Percentiles rank a stretch among this genome's conserved stretches.
These are phyloP conservation scores for Picochlorum sp. DNA, from an alignment of 139 green algal genomes.

Conservation along the genomic window DNA sequence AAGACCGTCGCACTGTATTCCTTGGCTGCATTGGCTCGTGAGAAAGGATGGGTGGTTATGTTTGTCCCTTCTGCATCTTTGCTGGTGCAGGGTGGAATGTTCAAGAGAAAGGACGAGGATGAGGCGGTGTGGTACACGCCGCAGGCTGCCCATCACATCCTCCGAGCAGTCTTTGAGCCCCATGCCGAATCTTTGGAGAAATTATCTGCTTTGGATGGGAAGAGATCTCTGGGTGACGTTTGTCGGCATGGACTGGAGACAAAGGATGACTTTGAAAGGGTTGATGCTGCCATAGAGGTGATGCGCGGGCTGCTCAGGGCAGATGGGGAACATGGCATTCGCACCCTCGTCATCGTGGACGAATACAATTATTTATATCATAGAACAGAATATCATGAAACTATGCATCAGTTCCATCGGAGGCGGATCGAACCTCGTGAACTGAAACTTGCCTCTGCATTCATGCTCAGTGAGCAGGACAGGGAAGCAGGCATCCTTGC, in stretches of 20 bases:
- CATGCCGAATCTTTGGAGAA: conserved; percentile 33
- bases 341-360: conserved; percentile 6
- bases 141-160: conserved; percentile 44
- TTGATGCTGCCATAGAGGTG: conserved; percentile 16
- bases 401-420: conserved; percentile 9
- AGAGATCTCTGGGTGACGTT: conserved; percentile 19
- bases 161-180: conserved; percentile 30
- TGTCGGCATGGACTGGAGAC: conserved; percentile 21
- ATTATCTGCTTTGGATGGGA: background rate
- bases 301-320: conserved; percentile 2
- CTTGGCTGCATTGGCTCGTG: conserved; percentile 46
- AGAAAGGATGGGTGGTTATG: conserved; percentile 47
- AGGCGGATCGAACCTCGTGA: background rate
- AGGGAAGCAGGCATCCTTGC: background rate
- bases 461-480: conserved; percentile 4
- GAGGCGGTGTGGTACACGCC: conserved; percentile 50
- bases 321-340: background rate
- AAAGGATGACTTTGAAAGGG: conserved; percentile 11
- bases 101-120: conserved; percentile 12
- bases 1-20: conserved; percentile 53
- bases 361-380: conserved; percentile 15
- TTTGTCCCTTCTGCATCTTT: conserved; percentile 52
- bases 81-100: conserved; percentile 46
- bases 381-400: conserved; percentile 12
- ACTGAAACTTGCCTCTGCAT: conserved; percentile 3